These are phyloP conservation scores for Lasiodiplodia hormozganensis DNA, from an alignment of 2,329 filamentous ascomycete species.

Conservation along the genomic window DNA sequence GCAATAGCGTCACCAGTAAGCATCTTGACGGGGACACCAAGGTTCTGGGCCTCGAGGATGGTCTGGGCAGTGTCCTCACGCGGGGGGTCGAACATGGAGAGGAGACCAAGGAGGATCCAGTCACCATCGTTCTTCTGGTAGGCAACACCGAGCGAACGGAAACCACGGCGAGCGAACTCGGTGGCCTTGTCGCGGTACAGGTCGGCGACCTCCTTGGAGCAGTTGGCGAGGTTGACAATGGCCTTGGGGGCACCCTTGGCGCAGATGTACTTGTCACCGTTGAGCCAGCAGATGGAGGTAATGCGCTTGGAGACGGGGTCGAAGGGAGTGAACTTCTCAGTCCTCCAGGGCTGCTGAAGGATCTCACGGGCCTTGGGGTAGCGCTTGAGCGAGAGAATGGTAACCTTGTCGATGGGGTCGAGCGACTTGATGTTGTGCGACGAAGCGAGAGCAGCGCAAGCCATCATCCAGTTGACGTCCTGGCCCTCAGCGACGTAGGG, in stretches of 20 bases:
- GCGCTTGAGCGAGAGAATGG: constrained; percentile 75
- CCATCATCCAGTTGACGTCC: constrained; percentile 86
- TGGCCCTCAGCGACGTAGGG: constrained; percentile 78
- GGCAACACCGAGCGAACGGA: constrained; percentile 80
- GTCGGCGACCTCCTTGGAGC: constrained; percentile 68
- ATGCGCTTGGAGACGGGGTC: constrained; percentile 83
- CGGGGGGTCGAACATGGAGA: constrained; percentile 82
- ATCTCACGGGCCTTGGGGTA: constrained; percentile 81
- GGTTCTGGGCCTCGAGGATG: constrained; percentile 76
- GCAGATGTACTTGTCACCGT: constrained; percentile 73
- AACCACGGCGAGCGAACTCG: constrained; percentile 79
- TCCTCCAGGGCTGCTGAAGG: constrained; percentile 75
- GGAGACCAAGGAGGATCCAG: constrained; percentile 77
- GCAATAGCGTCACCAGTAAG: constrained; percentile 81
- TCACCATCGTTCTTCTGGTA: constrained; percentile 78
- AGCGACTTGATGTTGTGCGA: constrained; percentile 81
- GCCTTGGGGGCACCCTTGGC: constrained; percentile 82
- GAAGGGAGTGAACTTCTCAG: constrained; percentile 79
- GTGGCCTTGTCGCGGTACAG: constrained; percentile 76
- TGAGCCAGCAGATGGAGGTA: constrained; percentile 71
- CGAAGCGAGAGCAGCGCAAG: constrained; percentile 76
- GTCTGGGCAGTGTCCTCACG: constrained; percentile 81
- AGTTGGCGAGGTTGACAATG: constrained; percentile 72
- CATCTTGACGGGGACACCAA: constrained; percentile 82
- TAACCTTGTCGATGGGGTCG: constrained; percentile 81